Percentiles rank a stretch among this genome's conserved stretches.
These are phyloP conservation scores for Hypoxylon sp. DNA, from an alignment of 2,329 filamentous ascomycete genomes.

Conservation along the genomic window DNA sequence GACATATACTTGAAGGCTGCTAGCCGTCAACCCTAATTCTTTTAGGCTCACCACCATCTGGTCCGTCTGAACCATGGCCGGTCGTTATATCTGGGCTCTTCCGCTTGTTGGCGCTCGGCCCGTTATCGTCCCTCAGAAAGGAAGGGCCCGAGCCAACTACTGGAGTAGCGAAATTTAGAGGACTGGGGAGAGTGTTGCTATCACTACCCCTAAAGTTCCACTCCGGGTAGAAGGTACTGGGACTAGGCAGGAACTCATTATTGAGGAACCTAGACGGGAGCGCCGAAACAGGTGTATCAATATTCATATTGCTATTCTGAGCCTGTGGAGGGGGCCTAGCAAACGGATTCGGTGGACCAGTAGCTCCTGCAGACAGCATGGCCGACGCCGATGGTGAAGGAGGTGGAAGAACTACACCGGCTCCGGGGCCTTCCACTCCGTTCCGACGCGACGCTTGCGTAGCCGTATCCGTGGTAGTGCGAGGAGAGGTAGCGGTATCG, in stretches of 20 bases:
- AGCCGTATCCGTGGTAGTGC: constrained; percentile 71
- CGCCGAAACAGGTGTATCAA: constrained; percentile 92
- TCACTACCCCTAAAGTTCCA: constrained; percentile 83
- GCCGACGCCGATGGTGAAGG: constrained; percentile 91
- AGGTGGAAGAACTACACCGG: constrained; percentile 86
- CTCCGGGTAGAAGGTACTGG: constrained; percentile 92
- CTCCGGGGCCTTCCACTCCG: constrained; percentile 69
- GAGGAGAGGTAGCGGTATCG: constrained; percentile 74
- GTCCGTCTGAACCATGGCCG: constrained; percentile 59
- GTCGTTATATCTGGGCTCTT: constrained; percentile 69
- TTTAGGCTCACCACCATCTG: constrained; percentile 66
- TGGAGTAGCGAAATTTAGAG: constrained; percentile 92
- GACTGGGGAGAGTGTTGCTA: constrained; percentile 90
- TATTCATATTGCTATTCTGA: constrained; percentile 68
- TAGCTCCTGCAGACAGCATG: constrained; percentile 89
- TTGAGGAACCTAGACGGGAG: constrained; percentile 92
- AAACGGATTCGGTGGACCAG: constrained; percentile 95
- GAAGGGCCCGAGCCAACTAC: constrained; percentile 73
- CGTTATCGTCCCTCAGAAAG: constrained; percentile 71
- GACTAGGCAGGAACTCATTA: constrained; percentile 89
- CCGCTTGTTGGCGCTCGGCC: constrained; percentile 61
- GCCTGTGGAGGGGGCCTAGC: constrained; percentile 86
- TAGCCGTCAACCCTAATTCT: constrained; percentile 67
- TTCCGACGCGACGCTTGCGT: constrained; percentile 68
- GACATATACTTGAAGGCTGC: constrained; percentile 22